Percentiles rank a stretch among this genome's conserved stretches.
Conservation (phyloP, 257 asterid genomes). For the Prunella vulgaris region DNA sequence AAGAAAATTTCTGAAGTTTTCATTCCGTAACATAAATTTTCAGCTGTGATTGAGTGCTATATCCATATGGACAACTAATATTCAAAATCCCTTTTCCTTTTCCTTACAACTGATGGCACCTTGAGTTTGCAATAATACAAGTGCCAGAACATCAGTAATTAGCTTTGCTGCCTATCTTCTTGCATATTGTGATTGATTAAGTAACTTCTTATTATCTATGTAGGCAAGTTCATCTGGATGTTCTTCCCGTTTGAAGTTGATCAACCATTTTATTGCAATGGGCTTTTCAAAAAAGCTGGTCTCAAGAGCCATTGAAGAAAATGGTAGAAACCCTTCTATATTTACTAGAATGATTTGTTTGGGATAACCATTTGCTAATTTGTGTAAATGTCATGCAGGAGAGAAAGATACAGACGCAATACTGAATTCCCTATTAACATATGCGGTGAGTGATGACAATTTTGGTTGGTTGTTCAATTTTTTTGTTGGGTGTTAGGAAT, state of each 20-base stretch:
- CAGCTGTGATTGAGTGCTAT: background rate
- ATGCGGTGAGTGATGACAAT: conserved; percentile 39
- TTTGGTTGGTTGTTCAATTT: background rate
- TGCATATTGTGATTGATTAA: conserved; percentile 1
- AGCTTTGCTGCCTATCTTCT: conserved; percentile 3
- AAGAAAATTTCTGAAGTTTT: background rate
- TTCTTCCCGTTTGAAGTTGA: conserved; percentile 25
- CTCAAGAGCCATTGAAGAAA: conserved; percentile 49
- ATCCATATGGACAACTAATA: background rate
- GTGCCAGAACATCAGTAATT: background rate
- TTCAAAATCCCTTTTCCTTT: background rate
- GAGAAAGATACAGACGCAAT: conserved; percentile 45
- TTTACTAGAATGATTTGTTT: background rate
- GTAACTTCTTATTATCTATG: conserved; percentile 15
- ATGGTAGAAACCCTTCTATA: conserved; percentile 29
- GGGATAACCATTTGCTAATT: conserved; percentile 12
- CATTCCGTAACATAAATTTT: background rate
- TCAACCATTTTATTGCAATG: conserved; percentile 49
- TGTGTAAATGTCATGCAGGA: conserved; percentile 36
- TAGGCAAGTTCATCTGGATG: conserved; percentile 49
- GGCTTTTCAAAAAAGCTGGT: conserved; percentile 52
- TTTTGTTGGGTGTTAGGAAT: background rate
- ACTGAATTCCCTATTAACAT: conserved; percentile 55
- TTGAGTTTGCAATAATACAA: background rate
- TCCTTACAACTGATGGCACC: background rate